These are phyloP conservation scores for Candida broadrunensis DNA, from an alignment of 805 yeast genomes.

Conservation along the genomic window DNA sequence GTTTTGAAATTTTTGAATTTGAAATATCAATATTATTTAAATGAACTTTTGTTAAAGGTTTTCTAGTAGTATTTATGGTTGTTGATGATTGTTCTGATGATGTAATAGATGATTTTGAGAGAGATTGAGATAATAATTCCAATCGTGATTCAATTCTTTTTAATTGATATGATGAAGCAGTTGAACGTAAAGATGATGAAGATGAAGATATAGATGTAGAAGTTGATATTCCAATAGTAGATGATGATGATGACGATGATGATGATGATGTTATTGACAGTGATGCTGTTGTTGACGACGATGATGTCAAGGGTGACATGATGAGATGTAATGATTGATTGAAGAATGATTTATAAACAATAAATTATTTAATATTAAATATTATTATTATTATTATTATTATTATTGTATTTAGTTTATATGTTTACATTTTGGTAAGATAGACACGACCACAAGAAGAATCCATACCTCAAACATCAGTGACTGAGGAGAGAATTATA, in stretches of 20 bases:
- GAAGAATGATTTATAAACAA: too few species aligned
- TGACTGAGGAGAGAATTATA: too few species aligned
- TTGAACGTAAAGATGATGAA: neutral
- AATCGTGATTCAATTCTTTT: slow-evolving; percentile 18
- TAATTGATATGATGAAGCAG: slow-evolving; percentile 13
- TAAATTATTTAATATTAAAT: too few species aligned
- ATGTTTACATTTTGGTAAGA: too few species aligned
- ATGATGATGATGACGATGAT: neutral
- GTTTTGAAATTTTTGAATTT: neutral
- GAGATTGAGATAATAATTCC: slow-evolving; percentile 14
- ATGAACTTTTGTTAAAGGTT: slow-evolving; percentile 8
- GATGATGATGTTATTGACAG: neutral
- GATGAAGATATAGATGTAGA: neutral
- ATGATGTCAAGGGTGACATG: too few species aligned
- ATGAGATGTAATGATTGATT: too few species aligned
- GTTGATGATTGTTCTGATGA: slow-evolving; percentile 1
- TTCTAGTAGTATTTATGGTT: neutral
- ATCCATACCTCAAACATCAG: too few species aligned
- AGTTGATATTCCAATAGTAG: neutral
- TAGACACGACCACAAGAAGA: too few species aligned
- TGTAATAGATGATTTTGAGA: slow-evolving; percentile 5
- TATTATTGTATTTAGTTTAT: too few species aligned
- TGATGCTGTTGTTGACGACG: too few species aligned
- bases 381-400: too few species aligned
- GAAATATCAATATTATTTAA: slow-evolving; percentile 1